phyloP scores from a whole-genome alignment of 1,284 basidiomycete genomes.

The Trichosporon asahii region DNA sequence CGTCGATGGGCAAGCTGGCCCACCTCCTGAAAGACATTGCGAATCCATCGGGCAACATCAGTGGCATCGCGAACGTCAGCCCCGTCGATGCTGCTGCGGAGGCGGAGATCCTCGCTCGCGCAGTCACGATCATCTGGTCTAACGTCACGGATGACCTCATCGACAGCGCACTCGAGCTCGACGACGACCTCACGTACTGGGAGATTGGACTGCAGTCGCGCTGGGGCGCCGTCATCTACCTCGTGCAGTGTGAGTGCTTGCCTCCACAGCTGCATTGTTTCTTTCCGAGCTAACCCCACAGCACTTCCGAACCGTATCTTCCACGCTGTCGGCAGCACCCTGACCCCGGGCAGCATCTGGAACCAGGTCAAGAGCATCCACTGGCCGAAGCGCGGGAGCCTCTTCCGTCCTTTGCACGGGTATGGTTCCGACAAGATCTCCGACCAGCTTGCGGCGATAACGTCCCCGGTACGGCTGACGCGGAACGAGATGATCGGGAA shows the following conservation, averaged over 20 bases:
- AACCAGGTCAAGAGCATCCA: constrained; percentile 24
- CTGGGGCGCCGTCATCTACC: constrained; percentile 38
- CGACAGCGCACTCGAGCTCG: constrained; percentile 39
- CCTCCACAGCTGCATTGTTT: background rate
- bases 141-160: constrained; percentile 45
- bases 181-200: constrained; percentile 48
- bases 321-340: constrained; percentile 25
- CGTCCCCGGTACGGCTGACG: constrained; percentile 44
- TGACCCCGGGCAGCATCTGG: constrained; percentile 12
- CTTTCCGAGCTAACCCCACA: constrained; percentile 20
- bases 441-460: constrained; percentile 31
- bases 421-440: constrained; percentile 1
- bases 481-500: constrained; percentile 46
- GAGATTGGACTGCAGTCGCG: constrained; percentile 32
- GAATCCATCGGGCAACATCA: background rate
- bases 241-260: constrained; percentile 48
- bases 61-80: constrained; percentile 3
- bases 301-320: constrained; percentile 47
- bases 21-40: constrained; percentile 29
- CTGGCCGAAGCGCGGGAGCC: constrained; percentile 20
- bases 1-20: constrained; percentile 29
- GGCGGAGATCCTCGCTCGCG: constrained; percentile 44
- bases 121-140: constrained; percentile 49
- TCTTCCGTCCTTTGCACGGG: constrained; percentile 20
- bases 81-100: constrained; percentile 37